Evolutionary conservation across 345 rosid genomes (phyloP).

Genomic region (Citropsis articulata): DNA sequence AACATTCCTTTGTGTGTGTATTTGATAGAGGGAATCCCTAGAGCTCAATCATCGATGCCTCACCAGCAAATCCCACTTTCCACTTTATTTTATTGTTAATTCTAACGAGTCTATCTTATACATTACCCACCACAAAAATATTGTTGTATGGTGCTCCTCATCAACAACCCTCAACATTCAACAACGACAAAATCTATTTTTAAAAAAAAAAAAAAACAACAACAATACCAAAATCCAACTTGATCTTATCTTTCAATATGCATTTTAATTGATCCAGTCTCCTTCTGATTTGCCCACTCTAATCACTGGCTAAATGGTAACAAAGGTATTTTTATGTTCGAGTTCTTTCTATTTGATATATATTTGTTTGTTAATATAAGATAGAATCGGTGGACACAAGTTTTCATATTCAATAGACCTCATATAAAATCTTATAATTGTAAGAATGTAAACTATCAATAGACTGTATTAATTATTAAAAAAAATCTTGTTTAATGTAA

Average conservation of each 20-base stretch:
- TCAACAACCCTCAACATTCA: background rate
- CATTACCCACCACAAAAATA: background rate
- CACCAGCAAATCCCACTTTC: slow-evolving; percentile 52
- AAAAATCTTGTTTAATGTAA: no score
- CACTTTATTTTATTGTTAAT: slow-evolving; percentile 12
- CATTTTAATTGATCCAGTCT: background rate
- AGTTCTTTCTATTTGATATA: no score
- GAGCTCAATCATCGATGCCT: slow-evolving; percentile 40
- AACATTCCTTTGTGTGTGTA: slow-evolving; percentile 51
- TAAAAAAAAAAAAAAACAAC: no score
- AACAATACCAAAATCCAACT: background rate
- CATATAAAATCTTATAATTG: no score
- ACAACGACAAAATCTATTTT: background rate
- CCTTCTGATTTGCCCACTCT: background rate
- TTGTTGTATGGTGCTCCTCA: slow-evolving; percentile 7
- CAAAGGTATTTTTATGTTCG: no score
- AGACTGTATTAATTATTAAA: no score
- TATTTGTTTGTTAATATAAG: no score
- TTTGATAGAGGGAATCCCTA: slow-evolving; percentile 68
- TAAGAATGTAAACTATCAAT: no score
- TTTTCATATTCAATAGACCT: no score
- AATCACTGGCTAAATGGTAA: no score
- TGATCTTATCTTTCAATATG: background rate
- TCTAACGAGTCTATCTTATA: background rate
- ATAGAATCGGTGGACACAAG: no score